Base-by-base conservation (phyloP, 2,329 filamentous ascomycete species). In the Monosporascus sp. region DNA sequence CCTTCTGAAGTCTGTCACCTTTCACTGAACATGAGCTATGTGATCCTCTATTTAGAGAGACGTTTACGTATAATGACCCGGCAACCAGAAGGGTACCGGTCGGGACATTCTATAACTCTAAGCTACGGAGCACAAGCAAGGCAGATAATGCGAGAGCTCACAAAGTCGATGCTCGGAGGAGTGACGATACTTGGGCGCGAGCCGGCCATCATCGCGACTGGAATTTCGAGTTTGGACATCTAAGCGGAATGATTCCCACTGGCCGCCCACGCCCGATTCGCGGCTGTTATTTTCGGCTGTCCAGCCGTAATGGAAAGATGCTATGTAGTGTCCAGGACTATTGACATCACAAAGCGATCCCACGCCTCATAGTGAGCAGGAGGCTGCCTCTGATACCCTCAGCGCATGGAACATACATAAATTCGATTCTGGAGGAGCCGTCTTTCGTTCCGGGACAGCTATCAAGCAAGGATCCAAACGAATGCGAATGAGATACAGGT, bases 401-500 rank as follows among this genome's bases (percentile, higher is more conserved):
- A 35, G 11, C 31, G 11, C 11, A 14, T 35, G 14, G 11, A 35
- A 35, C 11, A 14, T 50, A 48, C 45, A 59, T 52, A 46, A 15
- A 47, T 60, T 52, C 53, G 58, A 56, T 55, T 52, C 37, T 18
- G 8, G 18, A 44, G 17, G 31, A 27, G 37, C 17, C 24, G 50
- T 58, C 53, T 54, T 48, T 57, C 51, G 59, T 37, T 47, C 41
- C 50, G 55, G 49, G 57, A 44, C 41, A 20, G n/a, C 20, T 44
- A 11, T 18, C 20, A 18, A 44, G 6, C 20, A 22, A 44, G 53
- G 51, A 64, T 61, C 58, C 63, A 54, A 61, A 57, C 54, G 57
- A 53, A 60, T 58, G 43, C 22, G n/a, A 27, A 46, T 35, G 9
- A 6, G 43, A 25, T 31, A 31, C 43, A 46, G 14, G 20, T 46